A percentile compares a stretch with the other conserved stretches of the same genome.
phyloP scores from a whole-genome alignment of 306 rosid species.

The Rubus idaeus region DNA sequence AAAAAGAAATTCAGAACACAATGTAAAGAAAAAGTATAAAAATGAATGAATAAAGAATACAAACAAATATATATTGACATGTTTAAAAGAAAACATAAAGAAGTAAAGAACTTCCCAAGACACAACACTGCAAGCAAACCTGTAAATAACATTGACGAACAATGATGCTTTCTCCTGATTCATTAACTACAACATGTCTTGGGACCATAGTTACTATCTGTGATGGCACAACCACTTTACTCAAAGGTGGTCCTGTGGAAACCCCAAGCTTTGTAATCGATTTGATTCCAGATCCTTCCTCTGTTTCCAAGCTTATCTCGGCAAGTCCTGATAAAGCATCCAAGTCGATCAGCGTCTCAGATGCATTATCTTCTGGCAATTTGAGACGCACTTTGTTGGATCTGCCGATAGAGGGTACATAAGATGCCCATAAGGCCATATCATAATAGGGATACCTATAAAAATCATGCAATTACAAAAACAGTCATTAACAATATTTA shows the following conservation, averaged over 20 bases:
- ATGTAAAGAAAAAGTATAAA: background rate
- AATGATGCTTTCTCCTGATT: slow-evolving; percentile 58
- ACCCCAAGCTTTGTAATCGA: slow-evolving; percentile 74
- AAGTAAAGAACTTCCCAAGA: slow-evolving; percentile 12
- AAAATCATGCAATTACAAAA: slow-evolving; percentile 29
- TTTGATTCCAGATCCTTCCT: slow-evolving; percentile 56
- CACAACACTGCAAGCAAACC: slow-evolving; percentile 44
- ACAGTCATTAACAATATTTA: slow-evolving; percentile 18
- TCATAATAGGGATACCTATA: slow-evolving; percentile 19
- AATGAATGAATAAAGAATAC: background rate
- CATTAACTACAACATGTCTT: slow-evolving; percentile 73
- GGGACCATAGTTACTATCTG: slow-evolving; percentile 84
- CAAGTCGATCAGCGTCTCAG: slow-evolving; percentile 71
- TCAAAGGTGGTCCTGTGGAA: slow-evolving; percentile 63
- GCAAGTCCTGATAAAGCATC: slow-evolving; percentile 88
- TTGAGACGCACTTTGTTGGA: slow-evolving; percentile 66
- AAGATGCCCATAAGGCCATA: slow-evolving; percentile 17
- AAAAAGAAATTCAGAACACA: slow-evolving; percentile 10
- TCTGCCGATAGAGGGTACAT: slow-evolving; percentile 43
- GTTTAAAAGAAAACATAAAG: slow-evolving; percentile 7
- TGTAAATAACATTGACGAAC: slow-evolving; percentile 81
- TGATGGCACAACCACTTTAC: slow-evolving; percentile 66
- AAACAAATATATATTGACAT: background rate
- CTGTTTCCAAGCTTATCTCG: slow-evolving; percentile 67
- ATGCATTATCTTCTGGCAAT: slow-evolving; percentile 58